Conservation (phyloP, 495 filamentous ascomycete species). For the Aspergillus taichungensis region DNA sequence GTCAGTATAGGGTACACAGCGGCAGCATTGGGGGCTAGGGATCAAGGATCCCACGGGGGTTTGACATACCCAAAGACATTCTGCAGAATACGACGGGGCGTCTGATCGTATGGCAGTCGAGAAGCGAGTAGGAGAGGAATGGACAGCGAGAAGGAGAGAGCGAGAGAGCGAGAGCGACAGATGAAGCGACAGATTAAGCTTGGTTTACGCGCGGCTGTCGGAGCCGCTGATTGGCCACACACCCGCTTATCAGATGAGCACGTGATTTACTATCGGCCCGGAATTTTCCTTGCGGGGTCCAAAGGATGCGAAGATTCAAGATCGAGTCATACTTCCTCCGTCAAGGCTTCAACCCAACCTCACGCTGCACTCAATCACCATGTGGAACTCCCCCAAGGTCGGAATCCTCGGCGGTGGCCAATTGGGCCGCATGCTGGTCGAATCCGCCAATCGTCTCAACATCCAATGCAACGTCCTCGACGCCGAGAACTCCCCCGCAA, state of each 20-base stretch:
- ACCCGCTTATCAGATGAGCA: conserved; percentile 13
- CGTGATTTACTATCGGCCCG: conserved; percentile 15
- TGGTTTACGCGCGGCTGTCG: not conserved
- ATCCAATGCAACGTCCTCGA: conserved; percentile 78
- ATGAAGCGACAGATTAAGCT: no score
- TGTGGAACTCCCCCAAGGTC: conserved; percentile 46
- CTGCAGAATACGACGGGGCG: conserved; percentile 1
- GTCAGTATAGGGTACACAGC: not conserved
- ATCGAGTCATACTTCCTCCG: no score
- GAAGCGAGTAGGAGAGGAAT: conserved; percentile 1
- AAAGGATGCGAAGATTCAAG: no score
- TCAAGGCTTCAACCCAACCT: no score
- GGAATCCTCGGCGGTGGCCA: conserved; percentile 74
- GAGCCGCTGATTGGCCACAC: conserved; percentile 5
- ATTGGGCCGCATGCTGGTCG: conserved; percentile 91
- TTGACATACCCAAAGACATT: conserved; percentile 33
- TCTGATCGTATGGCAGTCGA: not conserved
- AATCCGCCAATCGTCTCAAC: conserved; percentile 79
- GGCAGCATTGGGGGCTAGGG: not conserved
- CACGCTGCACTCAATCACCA: conserved; percentile 7
- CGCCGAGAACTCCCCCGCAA: conserved; percentile 69
- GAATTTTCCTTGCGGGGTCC: not conserved
- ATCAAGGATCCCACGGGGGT: not conserved
- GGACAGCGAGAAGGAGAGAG: not conserved
- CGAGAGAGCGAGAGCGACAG: no score